Conservation (phyloP, 371 early-diverging fungal genomes). For the Basidiobolus meristosporus region DNA sequence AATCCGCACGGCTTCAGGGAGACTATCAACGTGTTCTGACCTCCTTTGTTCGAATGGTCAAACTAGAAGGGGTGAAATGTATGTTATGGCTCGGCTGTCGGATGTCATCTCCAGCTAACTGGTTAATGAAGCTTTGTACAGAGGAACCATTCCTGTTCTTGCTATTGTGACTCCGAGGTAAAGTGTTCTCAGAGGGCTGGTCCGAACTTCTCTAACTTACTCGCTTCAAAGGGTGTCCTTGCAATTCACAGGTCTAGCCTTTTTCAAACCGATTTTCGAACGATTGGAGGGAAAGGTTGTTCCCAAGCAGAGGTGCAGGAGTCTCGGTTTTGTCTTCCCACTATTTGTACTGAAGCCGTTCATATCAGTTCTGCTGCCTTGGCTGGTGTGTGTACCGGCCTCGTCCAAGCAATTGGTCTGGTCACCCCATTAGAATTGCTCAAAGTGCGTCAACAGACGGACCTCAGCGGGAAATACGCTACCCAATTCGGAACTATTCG, state of each 20-base stretch:
- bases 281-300: constrained; percentile 12
- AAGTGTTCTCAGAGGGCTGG: neutral
- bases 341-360: neutral
- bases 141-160: constrained; percentile 22
- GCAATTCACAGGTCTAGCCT: constrained; percentile 23
- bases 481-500: constrained; percentile 18
- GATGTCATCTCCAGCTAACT: neutral
- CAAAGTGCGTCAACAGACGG: constrained; percentile 29
- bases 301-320: constrained; percentile 5
- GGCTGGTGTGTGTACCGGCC: constrained; percentile 25
- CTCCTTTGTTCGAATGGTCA: neutral
- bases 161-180: constrained; percentile 21
- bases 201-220: neutral
- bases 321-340: neutral
- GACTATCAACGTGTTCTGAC: neutral
- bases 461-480: constrained; percentile 15
- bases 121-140: constrained; percentile 14
- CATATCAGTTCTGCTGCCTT: constrained; percentile 21
- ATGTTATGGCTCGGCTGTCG: neutral
- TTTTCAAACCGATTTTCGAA: constrained; percentile 27
- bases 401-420: constrained; percentile 25
- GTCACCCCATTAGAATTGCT: constrained; percentile 28
- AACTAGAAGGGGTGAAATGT: constrained; percentile 2
- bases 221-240: constrained; percentile 13
- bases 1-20: neutral